Percentiles rank a stretch among this genome's conserved stretches.
Conservation (phyloP, 768 basidiomycete species). For the Tulasnella sp. region DNA sequence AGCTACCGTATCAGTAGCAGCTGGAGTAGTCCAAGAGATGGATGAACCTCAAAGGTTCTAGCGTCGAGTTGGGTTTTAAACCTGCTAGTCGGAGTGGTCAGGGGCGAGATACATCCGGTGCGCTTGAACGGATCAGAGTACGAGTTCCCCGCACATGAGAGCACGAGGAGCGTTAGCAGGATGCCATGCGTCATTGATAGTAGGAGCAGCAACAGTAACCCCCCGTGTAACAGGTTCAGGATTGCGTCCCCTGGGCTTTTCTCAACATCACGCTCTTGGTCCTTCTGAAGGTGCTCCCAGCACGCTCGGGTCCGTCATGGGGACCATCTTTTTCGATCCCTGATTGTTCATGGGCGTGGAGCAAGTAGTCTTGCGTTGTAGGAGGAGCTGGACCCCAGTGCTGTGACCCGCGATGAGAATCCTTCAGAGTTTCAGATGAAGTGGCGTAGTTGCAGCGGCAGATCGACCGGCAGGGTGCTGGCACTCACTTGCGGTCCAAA, state of each 20-base stretch:
- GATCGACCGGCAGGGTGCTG: not conserved
- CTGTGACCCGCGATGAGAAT: slow-evolving; percentile 4
- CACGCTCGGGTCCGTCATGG: not conserved
- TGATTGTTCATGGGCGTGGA: not conserved
- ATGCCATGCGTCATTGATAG: not conserved
- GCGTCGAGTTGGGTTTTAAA: slow-evolving; percentile 11
- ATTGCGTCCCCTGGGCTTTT: not conserved
- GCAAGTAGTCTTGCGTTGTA: not conserved
- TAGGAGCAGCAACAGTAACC: not conserved
- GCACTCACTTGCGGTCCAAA: not conserved
- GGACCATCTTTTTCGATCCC: slow-evolving; percentile 2
- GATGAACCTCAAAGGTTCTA: not conserved
- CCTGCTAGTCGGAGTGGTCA: not conserved
- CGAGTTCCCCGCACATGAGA: not conserved
- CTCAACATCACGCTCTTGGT: slow-evolving; percentile 6
- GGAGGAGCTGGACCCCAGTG: not conserved
- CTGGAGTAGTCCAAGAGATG: not conserved
- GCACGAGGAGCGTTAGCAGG: not conserved
- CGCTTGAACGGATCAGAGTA: slow-evolving; percentile 1
- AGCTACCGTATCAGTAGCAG: not conserved
- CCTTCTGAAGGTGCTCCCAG: not conserved
- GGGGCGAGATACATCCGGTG: not conserved
- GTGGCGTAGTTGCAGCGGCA: not conserved
- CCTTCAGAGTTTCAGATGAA: slow-evolving; percentile 14
- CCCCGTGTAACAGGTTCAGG: not conserved